phyloP scores from a whole-genome alignment of 176 grass and related monocot genomes.

The Rhynchospora pubera region DNA sequence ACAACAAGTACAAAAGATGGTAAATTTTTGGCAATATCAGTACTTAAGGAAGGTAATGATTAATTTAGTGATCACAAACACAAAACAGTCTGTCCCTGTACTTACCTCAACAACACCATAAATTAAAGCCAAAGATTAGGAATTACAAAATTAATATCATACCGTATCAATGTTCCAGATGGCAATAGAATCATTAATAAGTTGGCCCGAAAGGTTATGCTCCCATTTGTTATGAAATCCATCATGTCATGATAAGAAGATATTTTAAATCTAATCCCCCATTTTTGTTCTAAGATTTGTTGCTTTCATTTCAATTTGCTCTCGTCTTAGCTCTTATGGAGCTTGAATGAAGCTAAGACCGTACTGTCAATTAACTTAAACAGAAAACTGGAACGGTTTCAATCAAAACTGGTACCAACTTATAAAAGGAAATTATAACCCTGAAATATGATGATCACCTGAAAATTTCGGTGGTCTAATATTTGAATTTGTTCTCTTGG shows the following conservation, averaged over 20 bases:
- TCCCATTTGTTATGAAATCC: slow-evolving; percentile 83
- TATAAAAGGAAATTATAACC: not conserved
- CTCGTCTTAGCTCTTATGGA: not conserved
- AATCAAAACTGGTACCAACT: not conserved
- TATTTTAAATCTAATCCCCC: not conserved
- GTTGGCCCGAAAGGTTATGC: slow-evolving; percentile 41
- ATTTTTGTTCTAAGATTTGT: not conserved
- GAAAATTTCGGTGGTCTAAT: slow-evolving; percentile 57
- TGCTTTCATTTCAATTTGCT: not conserved
- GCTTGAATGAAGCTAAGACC: not conserved
- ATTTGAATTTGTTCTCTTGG: slow-evolving; percentile 57
- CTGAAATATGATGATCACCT: slow-evolving; percentile 35
- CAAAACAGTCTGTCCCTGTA: not conserved
- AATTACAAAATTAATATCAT: slow-evolving; percentile 20
- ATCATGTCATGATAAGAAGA: slow-evolving; percentile 42
- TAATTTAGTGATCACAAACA: not conserved
- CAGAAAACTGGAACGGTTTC: not conserved
- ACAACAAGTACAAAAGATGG: not conserved
- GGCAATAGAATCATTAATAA: slow-evolving; percentile 40
- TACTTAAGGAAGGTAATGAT: not conserved
- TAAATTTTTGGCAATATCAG: not conserved
- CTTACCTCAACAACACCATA: not conserved
- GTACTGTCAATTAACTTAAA: not conserved
- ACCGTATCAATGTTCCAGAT: slow-evolving; percentile 71
- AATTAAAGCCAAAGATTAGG: not conserved